These are phyloP conservation scores for Xylaria nigripes DNA, from an alignment of 495 filamentous ascomycete genomes.

Conservation along the genomic window DNA sequence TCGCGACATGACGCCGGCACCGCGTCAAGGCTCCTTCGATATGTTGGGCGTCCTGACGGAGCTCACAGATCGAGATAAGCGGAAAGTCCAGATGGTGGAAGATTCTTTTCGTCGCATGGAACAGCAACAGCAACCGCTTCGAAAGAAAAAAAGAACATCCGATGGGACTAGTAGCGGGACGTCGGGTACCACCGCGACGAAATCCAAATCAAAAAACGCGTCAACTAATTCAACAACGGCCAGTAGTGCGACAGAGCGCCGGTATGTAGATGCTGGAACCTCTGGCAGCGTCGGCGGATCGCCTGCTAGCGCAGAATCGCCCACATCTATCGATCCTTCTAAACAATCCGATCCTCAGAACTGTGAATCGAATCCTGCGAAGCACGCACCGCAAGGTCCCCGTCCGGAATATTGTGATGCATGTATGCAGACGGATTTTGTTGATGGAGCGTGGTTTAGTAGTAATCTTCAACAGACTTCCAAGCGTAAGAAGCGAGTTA, in stretches of 20 bases:
- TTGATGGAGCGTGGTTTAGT: conserved; percentile 37
- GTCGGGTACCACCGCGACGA: conserved; percentile 21
- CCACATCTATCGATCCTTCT: conserved; percentile 15
- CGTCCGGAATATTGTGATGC: conserved; percentile 37
- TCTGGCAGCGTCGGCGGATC: conserved; percentile 42
- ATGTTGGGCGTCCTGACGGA: conserved; percentile 48
- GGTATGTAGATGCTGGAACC: conserved; percentile 43
- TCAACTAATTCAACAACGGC: conserved; percentile 28
- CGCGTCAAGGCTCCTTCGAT: conserved; percentile 44
- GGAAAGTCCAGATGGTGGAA: conserved; percentile 79
- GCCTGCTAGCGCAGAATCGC: conserved; percentile 35
- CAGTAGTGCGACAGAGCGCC: conserved; percentile 30
- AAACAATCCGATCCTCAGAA: conserved; percentile 16
- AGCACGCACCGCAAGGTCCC: conserved; percentile 24
- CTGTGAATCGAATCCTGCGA: conserved; percentile 21
- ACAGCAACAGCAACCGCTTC: conserved; percentile 48
- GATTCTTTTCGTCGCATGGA: conserved; percentile 63
- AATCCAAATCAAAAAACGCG: conserved; percentile 31
- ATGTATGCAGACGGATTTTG: conserved; percentile 43
- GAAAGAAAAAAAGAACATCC: conserved; percentile 55
- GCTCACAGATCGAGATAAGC: conserved; percentile 76
- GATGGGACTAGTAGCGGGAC: conserved; percentile 41
- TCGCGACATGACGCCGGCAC: conserved; percentile 69
- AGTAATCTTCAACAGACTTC: conserved; percentile 13
- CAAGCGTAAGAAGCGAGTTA: conserved; percentile 32